Conservation (phyloP, 2,329 filamentous ascomycete genomes). For the Alternaria triticina region DNA sequence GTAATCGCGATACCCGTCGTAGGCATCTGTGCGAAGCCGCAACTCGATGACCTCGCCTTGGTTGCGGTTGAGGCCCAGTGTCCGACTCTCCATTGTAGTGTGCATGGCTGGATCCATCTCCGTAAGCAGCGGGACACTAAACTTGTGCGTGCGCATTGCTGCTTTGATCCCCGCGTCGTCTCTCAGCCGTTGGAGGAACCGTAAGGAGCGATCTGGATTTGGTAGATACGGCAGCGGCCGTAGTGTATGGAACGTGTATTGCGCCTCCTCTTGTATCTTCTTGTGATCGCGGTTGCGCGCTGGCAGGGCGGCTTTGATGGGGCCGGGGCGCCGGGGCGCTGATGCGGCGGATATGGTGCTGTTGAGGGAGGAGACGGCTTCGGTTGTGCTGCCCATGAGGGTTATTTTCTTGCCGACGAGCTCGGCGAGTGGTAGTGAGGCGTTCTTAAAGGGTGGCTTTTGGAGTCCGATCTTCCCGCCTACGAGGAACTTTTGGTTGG, state of each 20-base stretch:
- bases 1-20: constrained; percentile 94
- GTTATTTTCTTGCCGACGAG: constrained; percentile 66
- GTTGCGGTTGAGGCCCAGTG: constrained; percentile 90
- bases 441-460: constrained; percentile 68
- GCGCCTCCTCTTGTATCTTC: constrained; percentile 62
- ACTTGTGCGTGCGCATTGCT: constrained; percentile 83
- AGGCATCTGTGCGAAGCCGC: constrained; percentile 87
- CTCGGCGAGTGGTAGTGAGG: constrained; percentile 56
- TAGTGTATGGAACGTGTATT: constrained; percentile 82
- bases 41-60: constrained; percentile 89
- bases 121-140: constrained; percentile 83
- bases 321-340: constrained; percentile 48
- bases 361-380: constrained; percentile 64
- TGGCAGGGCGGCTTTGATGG: constrained; percentile 50
- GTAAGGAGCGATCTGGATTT: constrained; percentile 71
- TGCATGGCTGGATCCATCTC: constrained; percentile 93
- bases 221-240: constrained; percentile 80
- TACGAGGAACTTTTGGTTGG: constrained; percentile 72
- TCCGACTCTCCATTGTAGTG: constrained; percentile 78
- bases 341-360: constrained; percentile 48
- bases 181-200: constrained; percentile 76
- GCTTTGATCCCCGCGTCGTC: constrained; percentile 85
- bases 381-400: constrained; percentile 67
- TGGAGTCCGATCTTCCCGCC: constrained; percentile 69
- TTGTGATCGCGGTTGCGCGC: constrained; percentile 54